Percentiles rank a stretch among this genome's conserved stretches.
These are phyloP conservation scores for Ramicandelaber brevisporus DNA, from an alignment of 192 early-diverging fungal species.

Conservation along the genomic window DNA sequence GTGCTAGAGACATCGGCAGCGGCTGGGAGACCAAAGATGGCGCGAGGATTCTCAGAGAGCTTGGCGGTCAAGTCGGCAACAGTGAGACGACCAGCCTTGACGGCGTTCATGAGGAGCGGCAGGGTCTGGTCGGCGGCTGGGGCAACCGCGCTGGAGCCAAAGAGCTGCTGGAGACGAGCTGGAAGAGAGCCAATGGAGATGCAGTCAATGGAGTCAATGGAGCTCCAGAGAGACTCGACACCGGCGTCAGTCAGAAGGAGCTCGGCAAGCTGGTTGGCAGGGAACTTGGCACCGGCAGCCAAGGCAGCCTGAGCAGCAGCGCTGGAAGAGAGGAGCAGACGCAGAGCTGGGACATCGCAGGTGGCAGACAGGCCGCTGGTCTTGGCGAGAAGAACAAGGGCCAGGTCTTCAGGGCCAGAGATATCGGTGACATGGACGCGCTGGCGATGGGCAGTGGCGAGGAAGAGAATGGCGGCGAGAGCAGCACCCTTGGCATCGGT, in stretches of 20 bases:
- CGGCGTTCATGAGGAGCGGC: conserved; percentile 58
- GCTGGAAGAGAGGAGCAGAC: conserved; percentile 33
- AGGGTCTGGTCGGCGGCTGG: conserved; percentile 8
- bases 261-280: not conserved
- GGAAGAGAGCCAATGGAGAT: conserved; percentile 63
- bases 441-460: conserved; percentile 60
- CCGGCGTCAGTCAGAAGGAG: conserved; percentile 23
- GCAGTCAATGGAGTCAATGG: conserved; percentile 65
- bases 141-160: conserved; percentile 1
- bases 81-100: conserved; percentile 46
- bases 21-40: conserved; percentile 79
- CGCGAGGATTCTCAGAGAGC: conserved; percentile 61
- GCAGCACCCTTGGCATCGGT: conserved; percentile 67
- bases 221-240: conserved; percentile 57
- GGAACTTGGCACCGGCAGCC: not conserved
- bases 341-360: conserved; percentile 77
- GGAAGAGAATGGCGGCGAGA: conserved; percentile 64
- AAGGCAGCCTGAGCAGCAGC: not conserved
- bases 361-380: conserved; percentile 65
- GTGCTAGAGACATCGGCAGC: conserved; percentile 88
- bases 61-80: conserved; percentile 48
- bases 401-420: conserved; percentile 48
- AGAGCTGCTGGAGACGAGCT: conserved; percentile 19
- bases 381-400: conserved; percentile 62
- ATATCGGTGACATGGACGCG: conserved; percentile 79